Percentiles rank a stretch among this genome's conserved stretches.
Conservation (phyloP, 2,329 filamentous ascomycete species). For the Fusarium veterinarium region DNA sequence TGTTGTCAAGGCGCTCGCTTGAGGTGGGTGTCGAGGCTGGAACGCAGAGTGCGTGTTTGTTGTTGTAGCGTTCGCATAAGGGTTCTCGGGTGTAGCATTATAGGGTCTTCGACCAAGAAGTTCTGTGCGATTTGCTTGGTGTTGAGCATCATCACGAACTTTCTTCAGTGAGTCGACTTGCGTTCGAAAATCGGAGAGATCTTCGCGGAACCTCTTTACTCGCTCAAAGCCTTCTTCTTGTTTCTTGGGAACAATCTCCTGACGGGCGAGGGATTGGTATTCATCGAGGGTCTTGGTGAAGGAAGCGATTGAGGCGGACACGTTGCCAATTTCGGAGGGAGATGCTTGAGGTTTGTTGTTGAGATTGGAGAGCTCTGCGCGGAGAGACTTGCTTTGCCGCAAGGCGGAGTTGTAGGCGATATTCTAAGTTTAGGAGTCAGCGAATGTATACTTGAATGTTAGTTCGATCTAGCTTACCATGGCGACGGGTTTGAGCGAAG, state of each 20-base stretch:
- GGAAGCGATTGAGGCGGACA: conserved; percentile 80
- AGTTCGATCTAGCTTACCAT: conserved; percentile 28
- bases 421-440: conserved; percentile 64
- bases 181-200: conserved; percentile 82
- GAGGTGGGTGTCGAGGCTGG: conserved; percentile 57
- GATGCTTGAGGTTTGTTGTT: conserved; percentile 73
- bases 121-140: conserved; percentile 77
- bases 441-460: rapidly evolving
- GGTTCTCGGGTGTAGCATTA: conserved; percentile 86
- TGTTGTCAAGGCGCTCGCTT: conserved; percentile 47
- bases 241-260: conserved; percentile 91
- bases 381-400: conserved; percentile 84
- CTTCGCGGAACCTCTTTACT: conserved; percentile 84
- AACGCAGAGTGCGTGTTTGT: conserved; percentile 51
- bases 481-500: conserved; percentile 33
- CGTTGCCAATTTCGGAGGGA: conserved; percentile 68
- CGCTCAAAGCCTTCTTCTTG: conserved; percentile 90
- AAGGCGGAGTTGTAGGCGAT: conserved; percentile 87
- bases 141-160: conserved; percentile 78
- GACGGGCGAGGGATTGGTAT: conserved; percentile 85
- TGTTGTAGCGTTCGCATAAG: conserved; percentile 74
- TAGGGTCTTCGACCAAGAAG: conserved; percentile 88
- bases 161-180: conserved; percentile 83
- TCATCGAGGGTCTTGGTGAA: conserved; percentile 93
- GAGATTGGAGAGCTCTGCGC: conserved; percentile 79